A percentile compares a stretch with the other conserved stretches of the same genome.
Conservation (phyloP, 441 rosid species). For the Rhodomyrtus psidioides region DNA sequence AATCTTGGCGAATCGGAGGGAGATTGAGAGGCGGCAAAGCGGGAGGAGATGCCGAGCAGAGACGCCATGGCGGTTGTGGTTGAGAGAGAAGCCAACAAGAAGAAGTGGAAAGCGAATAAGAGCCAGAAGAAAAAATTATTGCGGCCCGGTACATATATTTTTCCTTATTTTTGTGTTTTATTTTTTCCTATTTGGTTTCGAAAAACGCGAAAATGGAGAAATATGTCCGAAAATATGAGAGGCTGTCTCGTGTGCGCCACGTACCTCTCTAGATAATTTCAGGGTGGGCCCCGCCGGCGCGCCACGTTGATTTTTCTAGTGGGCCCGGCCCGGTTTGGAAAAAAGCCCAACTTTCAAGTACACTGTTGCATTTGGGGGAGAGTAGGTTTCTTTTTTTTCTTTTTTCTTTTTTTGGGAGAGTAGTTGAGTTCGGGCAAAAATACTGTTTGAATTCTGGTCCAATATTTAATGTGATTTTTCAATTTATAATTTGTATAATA, state of each 20-base stretch:
- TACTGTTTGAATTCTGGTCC: too few relatives aligned
- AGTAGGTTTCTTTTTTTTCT: too few relatives aligned
- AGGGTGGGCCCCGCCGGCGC: too few relatives aligned
- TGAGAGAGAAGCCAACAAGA: neutral
- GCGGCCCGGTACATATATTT: neutral
- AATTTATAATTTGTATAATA: too few relatives aligned
- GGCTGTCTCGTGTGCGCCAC: neutral
- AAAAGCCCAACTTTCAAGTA: neutral
- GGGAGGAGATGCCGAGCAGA: constrained; percentile 30
- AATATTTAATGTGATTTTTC: fast-evolving
- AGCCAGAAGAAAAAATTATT: neutral
- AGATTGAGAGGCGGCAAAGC: too few relatives aligned
- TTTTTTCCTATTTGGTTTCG: neutral
- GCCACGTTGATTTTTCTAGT: too few relatives aligned
- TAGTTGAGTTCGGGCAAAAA: too few relatives aligned
- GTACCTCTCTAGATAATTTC: too few relatives aligned
- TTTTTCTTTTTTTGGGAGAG: too few relatives aligned
- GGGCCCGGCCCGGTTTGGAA: neutral
- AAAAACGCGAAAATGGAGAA: neutral
- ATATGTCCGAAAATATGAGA: neutral
- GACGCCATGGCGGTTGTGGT: constrained; percentile 35
- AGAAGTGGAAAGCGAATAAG: too few relatives aligned
- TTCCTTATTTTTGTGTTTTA: too few relatives aligned
- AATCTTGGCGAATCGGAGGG: constrained; percentile 14
- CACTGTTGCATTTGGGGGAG: neutral